Base-by-base conservation (phyloP, 495 filamentous ascomycete genomes). In the Penicillium longicatenatum region DNA sequence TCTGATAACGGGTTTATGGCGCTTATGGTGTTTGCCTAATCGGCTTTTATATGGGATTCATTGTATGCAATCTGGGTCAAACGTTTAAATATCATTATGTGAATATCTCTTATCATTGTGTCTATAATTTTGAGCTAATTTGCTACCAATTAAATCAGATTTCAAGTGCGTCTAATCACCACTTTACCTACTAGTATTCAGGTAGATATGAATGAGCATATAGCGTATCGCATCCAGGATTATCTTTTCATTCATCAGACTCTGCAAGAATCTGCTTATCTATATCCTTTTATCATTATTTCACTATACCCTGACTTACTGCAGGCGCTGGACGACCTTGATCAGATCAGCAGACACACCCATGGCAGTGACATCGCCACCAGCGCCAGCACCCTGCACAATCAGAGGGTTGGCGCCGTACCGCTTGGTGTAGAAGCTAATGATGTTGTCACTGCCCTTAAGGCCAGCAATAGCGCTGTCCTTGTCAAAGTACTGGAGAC, bases 401-500 rank as follows among this genome's bases (percentile, higher is more conserved):
- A 97, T 94, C 53, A 97, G 75, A 12, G 94, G 90, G 70, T 92
- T 95, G 57, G 78, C 79, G 39, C 91, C 91, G 69, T 98, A 98
- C 64, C 94, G 84, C 79, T 93, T 88, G 44, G 94, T 97, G 74
- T 94, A 96, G 81, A 98, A 96, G 81, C 86, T 94, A 66, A 98
- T 94, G 68, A 97, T 93, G 78, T 98, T 98, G 70, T 97, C 94
- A 73, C 92, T 97, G 37, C 94, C 94, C 80, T 96, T 95, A 55
- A 98, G 78, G 35, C 89, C 89, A 29, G 93, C 94, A 73, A 98
- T 95, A 30, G 94, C 87, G 67, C 90, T 88, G 44, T 87, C 86
- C 63, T 81, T 86, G 49, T 90, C 88, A 51, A 95, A 91, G 80
- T 86, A 88, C 80, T 96, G 89, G 64, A 98, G 72, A 9, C 93